Evolutionary conservation across 208 protist species (phyloP), one percentile per base, ranked within the genome.

Genomic region (Trypanosoma cruzi): DNA sequence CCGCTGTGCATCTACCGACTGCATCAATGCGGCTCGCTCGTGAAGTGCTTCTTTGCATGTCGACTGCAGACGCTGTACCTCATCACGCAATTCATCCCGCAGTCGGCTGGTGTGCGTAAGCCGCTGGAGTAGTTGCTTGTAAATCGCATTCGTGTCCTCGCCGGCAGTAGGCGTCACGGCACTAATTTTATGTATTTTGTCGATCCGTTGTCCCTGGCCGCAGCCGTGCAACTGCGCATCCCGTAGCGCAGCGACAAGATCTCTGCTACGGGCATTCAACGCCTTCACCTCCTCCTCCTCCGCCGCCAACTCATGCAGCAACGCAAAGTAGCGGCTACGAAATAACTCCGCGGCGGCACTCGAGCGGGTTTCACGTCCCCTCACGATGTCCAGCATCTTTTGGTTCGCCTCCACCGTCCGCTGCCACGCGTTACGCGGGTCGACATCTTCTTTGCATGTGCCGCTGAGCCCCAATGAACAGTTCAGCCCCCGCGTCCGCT

Each of bases 381-480:
- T 67, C 3, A 67, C 49, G 34, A 29, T 28, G 49, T 67, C 28
- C 20, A 67, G 26, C 28, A 67, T 7, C 49, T 67, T 20, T 44
- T 67, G 62, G 16, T 67, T 67, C 0, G 62, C 62, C 36, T 34
- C 24, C 1, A 67, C 62, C 31, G 62, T 57, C 22, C 22, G 62
- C 46, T 67, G 4, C n/a, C 53, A 57, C 3, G 42, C 18, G 5
- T 29, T 16, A 10, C 29, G 46, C 28, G 60, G 13, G 7, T 36
- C 29, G 29, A 29, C 26, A 1, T 24, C 18, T 5, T 24, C 18
- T 5, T 24, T 37, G 3, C 4, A 4, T 8, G 62, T 36, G 7
- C 4, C 31, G n/a, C 32, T 40, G 10, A 67, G 62, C 14, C 56
- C 62, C 1, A 1, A 34, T 18, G 62, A 67, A 26, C 49, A 67